phyloP scores from a whole-genome alignment of 495 filamentous ascomycete species.

The Xylaria scruposa region DNA sequence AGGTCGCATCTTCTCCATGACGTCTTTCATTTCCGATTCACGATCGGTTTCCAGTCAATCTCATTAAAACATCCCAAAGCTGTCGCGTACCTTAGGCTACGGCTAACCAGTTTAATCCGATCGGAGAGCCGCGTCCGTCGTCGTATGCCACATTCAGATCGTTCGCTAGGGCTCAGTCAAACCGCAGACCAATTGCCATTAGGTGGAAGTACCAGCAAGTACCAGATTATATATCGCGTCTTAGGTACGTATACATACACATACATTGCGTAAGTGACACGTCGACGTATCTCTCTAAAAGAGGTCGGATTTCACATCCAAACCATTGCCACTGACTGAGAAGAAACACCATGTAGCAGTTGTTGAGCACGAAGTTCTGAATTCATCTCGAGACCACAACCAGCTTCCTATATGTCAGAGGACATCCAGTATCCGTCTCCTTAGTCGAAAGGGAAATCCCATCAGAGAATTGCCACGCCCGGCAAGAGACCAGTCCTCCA shows the following conservation, averaged over 20 bases:
- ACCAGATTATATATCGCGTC: background rate
- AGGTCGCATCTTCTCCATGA: background rate
- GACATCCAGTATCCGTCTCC: background rate
- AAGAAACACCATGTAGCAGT: background rate
- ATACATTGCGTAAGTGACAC: background rate
- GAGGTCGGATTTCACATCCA: background rate
- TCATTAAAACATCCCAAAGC: background rate
- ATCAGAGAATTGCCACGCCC: conserved; percentile 37
- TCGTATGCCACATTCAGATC: background rate
- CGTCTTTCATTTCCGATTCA: background rate
- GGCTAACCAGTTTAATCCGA: background rate
- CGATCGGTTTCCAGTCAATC: background rate
- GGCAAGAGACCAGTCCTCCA: conserved; percentile 42
- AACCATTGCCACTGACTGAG: background rate
- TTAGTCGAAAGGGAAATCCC: background rate
- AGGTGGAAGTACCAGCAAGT: background rate
- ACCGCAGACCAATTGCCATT: background rate
- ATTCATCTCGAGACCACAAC: background rate
- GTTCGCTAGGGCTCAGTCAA: too few relatives aligned
- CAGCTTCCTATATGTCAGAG: background rate
- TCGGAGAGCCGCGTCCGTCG: background rate
- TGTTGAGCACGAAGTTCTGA: background rate
- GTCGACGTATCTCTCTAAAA: background rate
- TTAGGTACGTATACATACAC: background rate
- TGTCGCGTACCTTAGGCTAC: background rate